A percentile compares a stretch with the other conserved stretches of the same genome.
Conservation (phyloP, 2,329 filamentous ascomycete species). For the Ceratocystis albifundus region DNA sequence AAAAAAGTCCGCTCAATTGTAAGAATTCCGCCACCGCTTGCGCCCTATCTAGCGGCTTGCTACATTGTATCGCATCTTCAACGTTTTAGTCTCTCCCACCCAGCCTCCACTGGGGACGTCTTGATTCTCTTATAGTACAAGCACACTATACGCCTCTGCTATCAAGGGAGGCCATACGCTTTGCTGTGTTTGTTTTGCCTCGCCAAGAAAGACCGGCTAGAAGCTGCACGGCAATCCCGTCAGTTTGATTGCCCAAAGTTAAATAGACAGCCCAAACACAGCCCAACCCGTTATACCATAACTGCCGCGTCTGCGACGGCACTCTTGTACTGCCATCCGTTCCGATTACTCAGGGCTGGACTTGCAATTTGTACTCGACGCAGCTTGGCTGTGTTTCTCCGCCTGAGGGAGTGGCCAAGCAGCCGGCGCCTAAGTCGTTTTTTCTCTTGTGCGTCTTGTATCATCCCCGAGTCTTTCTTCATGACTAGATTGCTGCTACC, state of each 20-base stretch:
- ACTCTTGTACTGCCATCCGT: not conserved
- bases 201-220: too few species aligned
- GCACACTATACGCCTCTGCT: not conserved
- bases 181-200: too few species aligned
- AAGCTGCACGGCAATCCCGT: too few species aligned
- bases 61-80: not conserved
- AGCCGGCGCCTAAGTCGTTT: not conserved
- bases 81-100: not conserved
- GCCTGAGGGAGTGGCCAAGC: not conserved
- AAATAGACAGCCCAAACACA: too few species aligned
- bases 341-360: not conserved
- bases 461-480: not conserved
- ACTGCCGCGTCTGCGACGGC: not conserved
- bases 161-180: too few species aligned
- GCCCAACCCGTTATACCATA: too few species aligned
- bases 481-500: not conserved
- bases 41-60: not conserved
- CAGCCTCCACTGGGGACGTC: not conserved
- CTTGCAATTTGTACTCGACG: not conserved
- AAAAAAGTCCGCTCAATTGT: not conserved
- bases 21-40: not conserved
- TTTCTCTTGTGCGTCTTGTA: not conserved
- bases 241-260: too few species aligned
- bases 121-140: not conserved
- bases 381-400: not conserved